Evolutionary conservation across 2,329 filamentous ascomycete genomes (phyloP).

Genomic region (Scopulariopsis brevicaulis): DNA sequence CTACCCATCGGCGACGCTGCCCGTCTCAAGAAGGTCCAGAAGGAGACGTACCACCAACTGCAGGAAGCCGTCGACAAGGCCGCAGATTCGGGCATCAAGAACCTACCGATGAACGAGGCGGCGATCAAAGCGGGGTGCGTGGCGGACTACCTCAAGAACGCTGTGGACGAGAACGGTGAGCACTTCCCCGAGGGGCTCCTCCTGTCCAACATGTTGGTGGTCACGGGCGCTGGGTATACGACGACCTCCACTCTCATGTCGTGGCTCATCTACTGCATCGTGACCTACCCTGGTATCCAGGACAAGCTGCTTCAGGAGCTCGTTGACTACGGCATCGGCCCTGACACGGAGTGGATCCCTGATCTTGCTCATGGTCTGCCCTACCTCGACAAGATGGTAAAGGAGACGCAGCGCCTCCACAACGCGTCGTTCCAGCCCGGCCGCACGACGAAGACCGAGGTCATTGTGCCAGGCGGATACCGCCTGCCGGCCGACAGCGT

Average conservation of each 20-base stretch:
- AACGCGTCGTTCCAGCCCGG: constrained; percentile 51
- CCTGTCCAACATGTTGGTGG: constrained; percentile 20
- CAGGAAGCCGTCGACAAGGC: constrained; percentile 24
- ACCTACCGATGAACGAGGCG: background rate
- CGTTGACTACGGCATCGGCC: constrained; percentile 32
- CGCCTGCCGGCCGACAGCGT: constrained; percentile 37
- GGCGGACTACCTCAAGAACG: constrained; percentile 1
- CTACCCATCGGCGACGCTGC: constrained; percentile 47
- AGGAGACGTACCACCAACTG: constrained; percentile 22
- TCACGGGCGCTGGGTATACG: constrained; percentile 45
- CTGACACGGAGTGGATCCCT: constrained; percentile 29
- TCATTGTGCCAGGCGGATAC: constrained; percentile 49
- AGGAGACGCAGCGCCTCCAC: constrained; percentile 48
- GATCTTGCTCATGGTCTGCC: constrained; percentile 34
- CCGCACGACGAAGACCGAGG: constrained; percentile 41
- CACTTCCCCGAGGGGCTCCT: constrained; percentile 23
- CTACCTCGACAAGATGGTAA: constrained; percentile 46
- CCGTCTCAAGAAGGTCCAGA: constrained; percentile 21
- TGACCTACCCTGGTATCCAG: constrained; percentile 42
- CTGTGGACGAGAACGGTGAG: constrained; percentile 2
- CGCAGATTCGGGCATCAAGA: constrained; percentile 14
- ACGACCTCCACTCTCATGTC: constrained; percentile 47
- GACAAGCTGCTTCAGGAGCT: constrained; percentile 46
- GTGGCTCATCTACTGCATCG: constrained; percentile 43
- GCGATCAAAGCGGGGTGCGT: constrained; percentile 1